Conservation (phyloP, 1,284 basidiomycete genomes). For the Exsudoporus floridanus region DNA sequence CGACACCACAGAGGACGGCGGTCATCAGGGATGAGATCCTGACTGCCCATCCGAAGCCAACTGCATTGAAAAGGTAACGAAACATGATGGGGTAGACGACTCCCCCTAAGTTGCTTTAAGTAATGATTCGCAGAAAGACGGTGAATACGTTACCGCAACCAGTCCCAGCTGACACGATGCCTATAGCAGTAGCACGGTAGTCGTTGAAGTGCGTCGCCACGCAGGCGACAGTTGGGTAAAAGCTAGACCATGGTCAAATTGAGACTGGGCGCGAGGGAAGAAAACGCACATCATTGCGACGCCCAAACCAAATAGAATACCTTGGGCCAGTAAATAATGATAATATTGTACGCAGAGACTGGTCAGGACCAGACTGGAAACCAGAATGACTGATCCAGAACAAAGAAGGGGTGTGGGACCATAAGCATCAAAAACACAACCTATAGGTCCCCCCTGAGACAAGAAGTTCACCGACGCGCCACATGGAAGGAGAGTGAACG, state of each 20-base stretch:
- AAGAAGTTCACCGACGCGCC: slow-evolving; percentile 1
- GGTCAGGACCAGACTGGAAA: slow-evolving; percentile 50
- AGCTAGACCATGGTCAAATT: slow-evolving; percentile 40
- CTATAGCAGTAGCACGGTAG: slow-evolving; percentile 60
- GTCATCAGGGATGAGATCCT: slow-evolving; percentile 48
- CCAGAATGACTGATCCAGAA: slow-evolving; percentile 42
- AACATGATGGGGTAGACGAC: slow-evolving; percentile 68
- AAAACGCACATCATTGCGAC: slow-evolving; percentile 54
- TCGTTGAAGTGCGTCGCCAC: slow-evolving; percentile 54
- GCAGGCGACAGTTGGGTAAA: slow-evolving; percentile 56
- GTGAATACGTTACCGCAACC: slow-evolving; percentile 44
- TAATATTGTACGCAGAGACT: slow-evolving; percentile 56
- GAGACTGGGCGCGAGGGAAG: neutral
- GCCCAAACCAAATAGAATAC: slow-evolving; percentile 58
- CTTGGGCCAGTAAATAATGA: slow-evolving; percentile 60
- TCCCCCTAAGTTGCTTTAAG: slow-evolving; percentile 45
- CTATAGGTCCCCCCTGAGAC: slow-evolving; percentile 49
- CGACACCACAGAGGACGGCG: slow-evolving; percentile 41
- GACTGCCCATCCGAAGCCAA: slow-evolving; percentile 66
- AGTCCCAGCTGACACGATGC: slow-evolving; percentile 53
- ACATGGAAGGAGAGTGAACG: slow-evolving; percentile 21
- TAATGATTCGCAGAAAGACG: slow-evolving; percentile 18
- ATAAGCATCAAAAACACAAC: slow-evolving; percentile 49
- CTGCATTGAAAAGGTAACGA: slow-evolving; percentile 49
- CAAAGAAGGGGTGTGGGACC: slow-evolving; percentile 50